Evolutionary conservation across 1,284 basidiomycete species (phyloP).

Genomic region (Hortiboletus rubellus): DNA sequence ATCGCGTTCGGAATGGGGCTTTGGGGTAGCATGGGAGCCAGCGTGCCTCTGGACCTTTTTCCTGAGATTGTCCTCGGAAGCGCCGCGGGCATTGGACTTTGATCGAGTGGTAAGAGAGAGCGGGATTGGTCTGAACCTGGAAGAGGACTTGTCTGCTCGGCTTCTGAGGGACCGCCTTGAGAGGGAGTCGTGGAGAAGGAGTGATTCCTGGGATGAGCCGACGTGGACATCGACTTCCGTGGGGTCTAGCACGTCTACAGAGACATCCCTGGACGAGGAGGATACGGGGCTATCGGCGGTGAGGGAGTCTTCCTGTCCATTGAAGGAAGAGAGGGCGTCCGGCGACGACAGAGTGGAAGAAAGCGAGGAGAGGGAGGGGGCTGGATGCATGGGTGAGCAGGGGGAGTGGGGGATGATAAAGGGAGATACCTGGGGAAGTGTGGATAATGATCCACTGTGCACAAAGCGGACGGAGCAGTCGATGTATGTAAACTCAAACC

Average conservation of each 20-base stretch:
- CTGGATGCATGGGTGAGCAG: conserved; percentile 13
- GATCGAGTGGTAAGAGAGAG: conserved; percentile 28
- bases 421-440: conserved; percentile 14
- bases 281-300: conserved; percentile 32
- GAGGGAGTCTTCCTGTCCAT: conserved; percentile 31
- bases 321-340: conserved; percentile 32
- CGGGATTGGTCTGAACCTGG: conserved; percentile 25
- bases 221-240: conserved; percentile 29
- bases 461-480: background rate
- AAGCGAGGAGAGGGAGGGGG: conserved; percentile 21
- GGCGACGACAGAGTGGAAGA: conserved; percentile 34
- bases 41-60: conserved; percentile 30
- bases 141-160: conserved; percentile 28
- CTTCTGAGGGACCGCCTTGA: conserved; percentile 31
- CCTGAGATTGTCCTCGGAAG: conserved; percentile 31
- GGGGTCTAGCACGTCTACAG: conserved; percentile 28
- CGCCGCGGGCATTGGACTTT: conserved; percentile 21
- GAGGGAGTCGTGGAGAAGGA: conserved; percentile 24
- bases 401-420: background rate
- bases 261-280: conserved; percentile 37
- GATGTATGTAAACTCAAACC: conserved; percentile 1
- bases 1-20: conserved; percentile 31
- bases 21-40: conserved; percentile 17
- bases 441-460: background rate
- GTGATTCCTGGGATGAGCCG: conserved; percentile 32